Percentiles rank a stretch among this genome's conserved stretches.
phyloP scores from a whole-genome alignment of 352 stramenopile genomes.

The Phytophthora agathidicida region DNA sequence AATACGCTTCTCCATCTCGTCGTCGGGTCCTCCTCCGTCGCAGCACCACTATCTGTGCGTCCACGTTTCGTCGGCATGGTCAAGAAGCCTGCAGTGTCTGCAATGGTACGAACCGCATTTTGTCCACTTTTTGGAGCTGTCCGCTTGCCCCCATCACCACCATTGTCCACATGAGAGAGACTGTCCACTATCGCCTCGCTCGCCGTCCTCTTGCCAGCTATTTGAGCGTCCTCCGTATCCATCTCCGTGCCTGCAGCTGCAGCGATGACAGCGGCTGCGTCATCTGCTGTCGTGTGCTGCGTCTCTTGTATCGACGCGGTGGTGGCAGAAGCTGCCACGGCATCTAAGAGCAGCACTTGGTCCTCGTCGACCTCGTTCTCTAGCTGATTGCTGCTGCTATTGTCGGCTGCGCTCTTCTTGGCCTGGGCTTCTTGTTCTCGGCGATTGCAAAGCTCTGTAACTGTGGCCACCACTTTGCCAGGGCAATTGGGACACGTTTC shows the following conservation, averaged over 20 bases:
- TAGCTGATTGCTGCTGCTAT: not conserved
- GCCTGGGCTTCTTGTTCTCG: conserved; percentile 41
- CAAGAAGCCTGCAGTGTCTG: conserved; percentile 7
- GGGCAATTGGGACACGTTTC: conserved; percentile 77
- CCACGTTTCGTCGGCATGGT: conserved; percentile 16
- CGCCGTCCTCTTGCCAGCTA: conserved; percentile 15
- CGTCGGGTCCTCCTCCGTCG: conserved; percentile 5
- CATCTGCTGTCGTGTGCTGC: conserved; percentile 8
- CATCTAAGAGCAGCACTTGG: conserved; percentile 34
- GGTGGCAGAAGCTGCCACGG: conserved; percentile 1
- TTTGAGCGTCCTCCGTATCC: not conserved
- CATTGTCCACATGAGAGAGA: conserved; percentile 3
- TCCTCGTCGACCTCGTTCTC: conserved; percentile 11
- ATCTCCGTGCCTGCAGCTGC: not conserved
- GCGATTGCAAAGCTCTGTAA: conserved; percentile 63
- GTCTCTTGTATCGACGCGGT: not conserved
- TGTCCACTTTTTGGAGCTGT: conserved; percentile 10
- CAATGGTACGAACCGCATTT: not conserved
- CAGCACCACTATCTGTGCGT: conserved; percentile 14
- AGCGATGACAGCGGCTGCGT: conserved; percentile 3
- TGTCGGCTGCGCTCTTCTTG: conserved; percentile 23
- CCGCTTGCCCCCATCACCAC: conserved; percentile 2
- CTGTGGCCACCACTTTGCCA: conserved; percentile 58
- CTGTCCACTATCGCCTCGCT: conserved; percentile 23
- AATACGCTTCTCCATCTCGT: conserved; percentile 31